Evolutionary conservation across 169 alveolate species (phyloP), one percentile per base, ranked within the genome.

Genomic region (Plasmodium billcollinsi): DNA sequence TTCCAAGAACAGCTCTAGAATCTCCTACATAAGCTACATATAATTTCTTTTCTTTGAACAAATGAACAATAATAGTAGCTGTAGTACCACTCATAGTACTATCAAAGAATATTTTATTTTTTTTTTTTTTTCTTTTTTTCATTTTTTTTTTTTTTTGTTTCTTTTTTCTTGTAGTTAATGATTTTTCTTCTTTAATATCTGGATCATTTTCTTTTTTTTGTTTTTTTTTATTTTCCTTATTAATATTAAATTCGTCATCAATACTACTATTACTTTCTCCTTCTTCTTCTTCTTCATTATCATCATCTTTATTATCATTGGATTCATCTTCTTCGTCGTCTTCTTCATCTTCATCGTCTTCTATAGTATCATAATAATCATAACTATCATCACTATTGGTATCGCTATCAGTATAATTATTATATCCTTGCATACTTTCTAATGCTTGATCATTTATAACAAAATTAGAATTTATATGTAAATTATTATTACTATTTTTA

Each of bases 1-100:
- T 83, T 70, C 95, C 97, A n/a, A 95, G 93, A 2, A 96, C 96
- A 2, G 95, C 93, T 52, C 97, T 93, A 26, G 97, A 95, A 85
- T 96, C 98, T 14, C 98, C 98, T 14, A 95, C 98, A 73, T 96
- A 96, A 18, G 97, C 97, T 24, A 94, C 74, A 89, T 78, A 88
- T 89, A 86, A 88, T 78, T 88, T 90, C 26, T 88, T 88, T 50
- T 93, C 92, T 45, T 66, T 63, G 65, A 90, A 92, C 63, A 88
- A 52, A 65, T 92, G 92, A 49, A 86, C 75, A 50, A 93, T 75
- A 7, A 94, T 76, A 18, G 97, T 94, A 1, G 97, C 96, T 49
- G 97, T 94, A 26, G 95, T 90, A 21, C 97, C 97, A 47, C 96
- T 93, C 80, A 94, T 74, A 56, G 93, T 88, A 54, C 97, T 89